These are phyloP conservation scores for Comarum palustre DNA, from an alignment of 306 rosid species.

Conservation along the genomic window DNA sequence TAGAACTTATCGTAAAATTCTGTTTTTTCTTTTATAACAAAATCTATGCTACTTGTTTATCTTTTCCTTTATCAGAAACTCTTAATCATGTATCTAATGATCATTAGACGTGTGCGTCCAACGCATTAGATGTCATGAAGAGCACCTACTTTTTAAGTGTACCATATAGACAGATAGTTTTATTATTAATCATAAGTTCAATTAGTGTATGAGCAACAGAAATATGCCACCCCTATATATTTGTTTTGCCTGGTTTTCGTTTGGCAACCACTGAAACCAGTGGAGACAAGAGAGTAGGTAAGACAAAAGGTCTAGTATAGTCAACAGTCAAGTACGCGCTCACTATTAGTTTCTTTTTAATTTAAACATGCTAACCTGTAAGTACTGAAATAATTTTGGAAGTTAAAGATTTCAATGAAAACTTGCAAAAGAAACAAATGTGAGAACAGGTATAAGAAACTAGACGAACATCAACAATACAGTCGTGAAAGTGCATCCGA, in stretches of 20 bases:
- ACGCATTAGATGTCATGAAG: neutral
- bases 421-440: neutral
- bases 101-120: neutral
- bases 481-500: slow-evolving; percentile 74
- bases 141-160: neutral
- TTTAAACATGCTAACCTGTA: neutral
- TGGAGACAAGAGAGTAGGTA: neutral
- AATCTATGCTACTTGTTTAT: neutral
- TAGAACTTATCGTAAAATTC: too few relatives aligned
- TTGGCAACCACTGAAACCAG: neutral
- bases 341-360: neutral
- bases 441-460: neutral
- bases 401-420: neutral
- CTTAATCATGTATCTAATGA: neutral
- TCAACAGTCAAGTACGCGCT: neutral
- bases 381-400: neutral
- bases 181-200: neutral
- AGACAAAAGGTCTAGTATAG: neutral
- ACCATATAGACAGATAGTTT: neutral
- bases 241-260: neutral
- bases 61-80: neutral
- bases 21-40: too few relatives aligned
- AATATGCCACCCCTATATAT: neutral
- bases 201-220: neutral
- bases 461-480: slow-evolving; percentile 51